Evolutionary conservation across 2,329 filamentous ascomycete genomes (phyloP), one percentile per base, ranked within the genome.

Genomic region (Dothiorella sarmentorum): DNA sequence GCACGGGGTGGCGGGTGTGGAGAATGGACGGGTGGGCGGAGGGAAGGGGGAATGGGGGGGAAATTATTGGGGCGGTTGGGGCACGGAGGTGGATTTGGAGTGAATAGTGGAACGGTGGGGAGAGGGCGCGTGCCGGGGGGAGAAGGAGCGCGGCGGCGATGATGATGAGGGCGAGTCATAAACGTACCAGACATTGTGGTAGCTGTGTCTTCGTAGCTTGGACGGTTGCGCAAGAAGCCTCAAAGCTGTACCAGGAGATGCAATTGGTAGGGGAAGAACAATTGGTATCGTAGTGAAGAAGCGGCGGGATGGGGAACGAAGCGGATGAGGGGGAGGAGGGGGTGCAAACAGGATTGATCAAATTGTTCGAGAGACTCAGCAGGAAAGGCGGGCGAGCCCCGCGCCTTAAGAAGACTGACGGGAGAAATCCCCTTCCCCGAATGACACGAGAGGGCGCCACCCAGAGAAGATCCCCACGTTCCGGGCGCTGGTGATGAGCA

Each of bases 161-260:
- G n/a, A 31, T 27, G 40, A 27, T 18, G 29, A n/a, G 37, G 22
- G 55, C 42, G 31, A 29, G 24, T n/a, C n/a, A n/a, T n/a, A n/a
- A n/a, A 57, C 55, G 2, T 47, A 57, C 55, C 55, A 11, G 55
- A 57, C 55, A 57, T 57, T 29, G 24, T 45, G 42, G 5, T 17
- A n/a, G 42, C 3, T 38, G 20, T 18, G 11, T 40, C 18, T 11
- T 10, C 13, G 49, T 7, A 53, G 22, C 33, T 38, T 27, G 22
- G 13, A 37, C 17, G 22, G n/a, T 38, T 17, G 6, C 55, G 9
- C 35, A 5, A 33, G 42, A 7, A 15, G 17, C 7, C 44, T 9
- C n/a, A 18, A 56, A 33, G 27, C 35, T 37, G 11, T 1, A 37
- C 9, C 15, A 17, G 2, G 49, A 15, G n/a, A 3, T 18, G 13